phyloP scores from a whole-genome alignment of 768 basidiomycete genomes.

The Rickenella mellea region DNA sequence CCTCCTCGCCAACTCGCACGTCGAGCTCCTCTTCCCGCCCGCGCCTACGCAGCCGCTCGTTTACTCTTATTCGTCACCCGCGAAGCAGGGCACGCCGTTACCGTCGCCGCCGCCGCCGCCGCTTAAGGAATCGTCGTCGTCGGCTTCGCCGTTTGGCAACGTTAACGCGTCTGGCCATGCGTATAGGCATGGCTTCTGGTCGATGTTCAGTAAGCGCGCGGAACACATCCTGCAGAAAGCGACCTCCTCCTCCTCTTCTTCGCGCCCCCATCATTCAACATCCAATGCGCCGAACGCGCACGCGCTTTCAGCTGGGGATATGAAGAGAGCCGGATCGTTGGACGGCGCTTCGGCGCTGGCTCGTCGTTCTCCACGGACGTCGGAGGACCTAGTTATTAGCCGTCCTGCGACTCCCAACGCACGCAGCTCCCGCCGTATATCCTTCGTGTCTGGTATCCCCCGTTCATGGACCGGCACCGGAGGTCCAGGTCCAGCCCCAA shows the following conservation, averaged over 20 bases:
- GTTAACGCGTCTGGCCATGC: slow-evolving; percentile 12
- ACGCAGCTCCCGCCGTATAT: too few relatives aligned
- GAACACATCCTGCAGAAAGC: slow-evolving; percentile 21
- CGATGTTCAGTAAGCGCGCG: slow-evolving; percentile 27
- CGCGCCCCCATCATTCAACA: neutral
- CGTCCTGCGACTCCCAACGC: too few relatives aligned
- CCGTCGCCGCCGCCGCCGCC: slow-evolving; percentile 1
- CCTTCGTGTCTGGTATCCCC: too few relatives aligned
- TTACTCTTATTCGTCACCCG: neutral
- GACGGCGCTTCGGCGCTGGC: too few relatives aligned
- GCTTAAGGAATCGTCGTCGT: neutral
- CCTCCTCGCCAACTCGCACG: slow-evolving; percentile 39
- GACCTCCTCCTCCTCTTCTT: neutral
- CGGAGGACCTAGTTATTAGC: too few relatives aligned
- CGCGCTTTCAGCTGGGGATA: too few relatives aligned
- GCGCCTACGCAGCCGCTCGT: slow-evolving; percentile 4
- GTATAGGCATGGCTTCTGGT: slow-evolving; percentile 20
- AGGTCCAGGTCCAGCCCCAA: neutral
- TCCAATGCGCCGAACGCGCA: too few relatives aligned
- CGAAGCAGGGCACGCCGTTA: neutral
- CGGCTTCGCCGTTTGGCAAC: slow-evolving; percentile 1
- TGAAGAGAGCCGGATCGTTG: too few relatives aligned
- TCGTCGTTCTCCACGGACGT: too few relatives aligned
- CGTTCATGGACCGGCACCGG: too few relatives aligned
- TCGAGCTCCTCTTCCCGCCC: slow-evolving; percentile 36